A percentile compares a stretch with the other conserved stretches of the same genome.
Conservation (phyloP, 495 filamentous ascomycete genomes). For the Penicillium samsonianum region DNA sequence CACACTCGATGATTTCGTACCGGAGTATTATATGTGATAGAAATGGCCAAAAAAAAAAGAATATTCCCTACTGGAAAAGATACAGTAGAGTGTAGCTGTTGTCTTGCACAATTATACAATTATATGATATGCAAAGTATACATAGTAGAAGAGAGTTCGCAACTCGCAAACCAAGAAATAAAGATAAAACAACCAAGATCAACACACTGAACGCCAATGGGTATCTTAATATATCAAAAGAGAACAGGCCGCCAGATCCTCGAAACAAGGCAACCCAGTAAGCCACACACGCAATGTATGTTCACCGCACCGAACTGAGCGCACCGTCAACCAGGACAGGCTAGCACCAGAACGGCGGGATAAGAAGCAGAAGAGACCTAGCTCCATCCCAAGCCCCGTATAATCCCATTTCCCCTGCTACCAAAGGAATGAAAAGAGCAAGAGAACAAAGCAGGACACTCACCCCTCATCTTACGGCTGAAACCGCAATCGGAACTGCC, state of each 20-base stretch:
- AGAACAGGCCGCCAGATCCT: slow-evolving; percentile 7
- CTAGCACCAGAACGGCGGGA: neutral
- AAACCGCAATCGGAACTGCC: slow-evolving; percentile 48
- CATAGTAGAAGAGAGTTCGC: neutral
- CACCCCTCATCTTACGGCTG: slow-evolving; percentile 35
- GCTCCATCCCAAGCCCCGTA: neutral
- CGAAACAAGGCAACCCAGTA: neutral
- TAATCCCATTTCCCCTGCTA: neutral
- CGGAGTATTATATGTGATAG: neutral
- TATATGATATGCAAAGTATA: slow-evolving; percentile 1
- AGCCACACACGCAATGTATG: neutral
- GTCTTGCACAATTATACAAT: neutral
- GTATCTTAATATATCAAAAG: slow-evolving; percentile 28
- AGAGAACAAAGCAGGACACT: slow-evolving; percentile 1
- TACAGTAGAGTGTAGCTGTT: neutral
- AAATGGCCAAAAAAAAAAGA: neutral
- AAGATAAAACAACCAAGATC: slow-evolving; percentile 2
- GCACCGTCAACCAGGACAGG: slow-evolving; percentile 6
- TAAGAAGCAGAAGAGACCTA: neutral
- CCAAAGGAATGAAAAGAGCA: neutral
- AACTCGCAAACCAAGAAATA: neutral
- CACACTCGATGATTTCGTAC: neutral
- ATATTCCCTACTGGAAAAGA: neutral
- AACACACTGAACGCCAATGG: slow-evolving; percentile 30
- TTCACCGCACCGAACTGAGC: slow-evolving; percentile 1